Evolutionary conservation across 257 asterid genomes (phyloP), one percentile per base, ranked within the genome.

Genomic region (Rubia yunnanensis): DNA sequence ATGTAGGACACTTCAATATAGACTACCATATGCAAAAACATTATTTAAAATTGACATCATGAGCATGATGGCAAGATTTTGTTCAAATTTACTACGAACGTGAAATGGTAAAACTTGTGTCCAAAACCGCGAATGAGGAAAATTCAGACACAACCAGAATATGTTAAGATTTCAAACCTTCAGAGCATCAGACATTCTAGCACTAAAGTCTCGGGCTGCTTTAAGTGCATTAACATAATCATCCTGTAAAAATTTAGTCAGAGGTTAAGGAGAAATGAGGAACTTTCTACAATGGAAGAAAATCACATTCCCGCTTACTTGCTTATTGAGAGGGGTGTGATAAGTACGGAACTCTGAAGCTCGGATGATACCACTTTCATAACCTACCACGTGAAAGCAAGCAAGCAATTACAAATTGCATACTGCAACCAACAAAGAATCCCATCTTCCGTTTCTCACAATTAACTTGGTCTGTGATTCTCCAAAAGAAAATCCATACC

Each of bases 311-410:
- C 62, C 48, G 26, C 73, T 67, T 76, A 86, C 98, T 83, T 91
- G 98, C 71, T 86, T 88, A 76, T 88, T 88, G 24, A 91, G 94
- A 55, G 98, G 98, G 4, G 91, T 86, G 80, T 91, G 98, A 63
- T 86, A 91, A 34, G 98, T 88, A 68, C 96, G 89, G 76, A 91
- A 91, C 36, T 92, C 88, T 64, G 98, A 91, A 68, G 98, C 94
- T 78, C 61, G 79, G 70, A 91, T 85, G 44, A 88, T 71, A 68
- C 89, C 98, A 60, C 61, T 74, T 77, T 86, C 94, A 30, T 80
- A 85, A 73, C 94, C 98, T 91, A 79, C 44, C 36, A 31, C 6
- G 7, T 44, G 36, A 4, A 74, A 8, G 44, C 52, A 4, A 41
- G 34, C 27, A 39, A 20, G 20, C 7, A 35, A 24, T 55, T 53